Percentiles rank a stretch among this genome's conserved stretches.
phyloP scores from a whole-genome alignment of 2,329 filamentous ascomycete species.

The Blastomyces gilchristii region DNA sequence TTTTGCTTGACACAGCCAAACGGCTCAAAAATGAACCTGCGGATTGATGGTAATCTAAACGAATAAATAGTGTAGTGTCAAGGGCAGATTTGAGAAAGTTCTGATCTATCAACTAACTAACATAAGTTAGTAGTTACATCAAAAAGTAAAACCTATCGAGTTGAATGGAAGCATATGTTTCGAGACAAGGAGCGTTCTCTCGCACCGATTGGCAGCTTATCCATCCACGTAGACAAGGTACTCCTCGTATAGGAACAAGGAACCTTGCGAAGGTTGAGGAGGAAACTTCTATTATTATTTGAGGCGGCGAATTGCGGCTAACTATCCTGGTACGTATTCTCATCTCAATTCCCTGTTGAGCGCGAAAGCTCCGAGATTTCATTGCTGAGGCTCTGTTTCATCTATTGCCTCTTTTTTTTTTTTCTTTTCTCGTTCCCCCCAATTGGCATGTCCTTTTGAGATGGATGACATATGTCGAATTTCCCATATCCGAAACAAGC shows the following conservation, averaged over 20 bases:
- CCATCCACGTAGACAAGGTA: not conserved
- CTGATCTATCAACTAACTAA: not conserved
- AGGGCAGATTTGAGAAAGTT: not conserved
- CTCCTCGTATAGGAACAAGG: not conserved
- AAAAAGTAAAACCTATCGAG: not conserved
- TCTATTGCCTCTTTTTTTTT: not conserved
- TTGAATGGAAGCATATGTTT: not conserved
- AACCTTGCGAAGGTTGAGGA: not conserved
- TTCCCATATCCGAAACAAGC: not conserved
- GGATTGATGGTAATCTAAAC: not conserved
- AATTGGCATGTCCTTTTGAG: not conserved
- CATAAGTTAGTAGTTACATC: not conserved
- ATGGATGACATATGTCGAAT: not conserved
- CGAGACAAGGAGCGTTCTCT: too few species aligned
- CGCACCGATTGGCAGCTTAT: not conserved
- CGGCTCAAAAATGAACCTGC: not conserved
- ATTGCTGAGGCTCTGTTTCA: not conserved
- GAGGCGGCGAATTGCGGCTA: not conserved
- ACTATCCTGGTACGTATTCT: not conserved
- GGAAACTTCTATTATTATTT: not conserved
- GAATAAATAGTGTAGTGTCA: not conserved
- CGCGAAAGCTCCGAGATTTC: not conserved
- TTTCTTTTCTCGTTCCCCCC: not conserved
- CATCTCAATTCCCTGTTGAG: not conserved
- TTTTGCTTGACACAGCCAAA: not conserved